Evolutionary conservation across 768 basidiomycete genomes (phyloP), one percentile per base, ranked within the genome.

Genomic region (Collybiopsis luxurians): DNA sequence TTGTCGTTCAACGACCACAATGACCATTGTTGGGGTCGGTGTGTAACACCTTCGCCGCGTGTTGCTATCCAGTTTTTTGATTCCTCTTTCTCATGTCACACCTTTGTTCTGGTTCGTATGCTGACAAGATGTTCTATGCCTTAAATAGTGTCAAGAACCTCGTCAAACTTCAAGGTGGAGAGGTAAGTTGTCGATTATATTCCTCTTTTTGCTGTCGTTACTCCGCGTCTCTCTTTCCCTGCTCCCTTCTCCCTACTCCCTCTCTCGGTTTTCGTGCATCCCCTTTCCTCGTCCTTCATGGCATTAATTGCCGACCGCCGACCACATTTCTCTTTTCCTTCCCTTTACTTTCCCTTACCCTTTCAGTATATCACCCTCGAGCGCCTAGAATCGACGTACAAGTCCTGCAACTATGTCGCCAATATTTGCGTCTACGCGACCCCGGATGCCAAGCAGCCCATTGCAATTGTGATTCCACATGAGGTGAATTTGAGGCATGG

Each of bases 331-430:
- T n/a, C n/a, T n/a, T n/a, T 28, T 3, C 49, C 5, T 21, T 44
- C 6, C 40, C 30, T 52, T 19, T 26, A 21, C 12, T 50, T 45
- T 7, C 9, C 26, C 38, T 38, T 7, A 31, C 44, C 47, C 6
- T 43, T 10, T 4, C 63, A 89, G 83, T 96, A 95, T 75, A 92
- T 96, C 68, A 94, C 94, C 17, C 80, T 97, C 59, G 95, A 97
- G 68, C 83, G 87, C 40, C 85, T 97, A 48, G 95, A 94, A 69
- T 82, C 91, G 23, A 81, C 84, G 40, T 96, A 94, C 85, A 94
- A 93, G 70, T 76, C 89, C 0, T 91, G 87, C 74, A 84, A 86
- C 61, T 71, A 90, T 56, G 86, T 94, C 27, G 69, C 78, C 55
- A 95, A 95, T 71, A 79, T 95, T 56, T 94, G 92, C 71, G 87